Evolutionary conservation across 495 filamentous ascomycete genomes (phyloP).

Genomic region (Xylaria scruposa): DNA sequence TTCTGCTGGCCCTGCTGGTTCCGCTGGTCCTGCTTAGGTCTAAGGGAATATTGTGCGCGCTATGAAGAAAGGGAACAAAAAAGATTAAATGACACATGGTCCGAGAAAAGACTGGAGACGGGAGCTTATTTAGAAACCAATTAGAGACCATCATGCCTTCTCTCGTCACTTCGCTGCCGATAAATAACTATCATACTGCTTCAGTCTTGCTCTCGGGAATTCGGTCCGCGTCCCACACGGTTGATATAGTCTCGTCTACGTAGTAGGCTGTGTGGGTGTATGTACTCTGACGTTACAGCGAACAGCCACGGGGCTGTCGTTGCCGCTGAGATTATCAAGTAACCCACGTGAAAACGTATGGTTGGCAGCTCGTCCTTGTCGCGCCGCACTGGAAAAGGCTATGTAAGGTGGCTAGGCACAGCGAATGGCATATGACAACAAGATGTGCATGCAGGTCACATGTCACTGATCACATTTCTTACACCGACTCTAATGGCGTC

Average conservation of each 20-base stretch:
- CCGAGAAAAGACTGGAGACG: not conserved
- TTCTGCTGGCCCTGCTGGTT: not conserved
- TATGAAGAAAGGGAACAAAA: not conserved
- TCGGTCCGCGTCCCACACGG: not conserved
- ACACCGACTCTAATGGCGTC: too few species aligned
- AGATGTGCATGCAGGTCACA: not conserved
- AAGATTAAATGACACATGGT: not conserved
- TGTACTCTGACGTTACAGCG: not conserved
- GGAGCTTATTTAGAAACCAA: not conserved
- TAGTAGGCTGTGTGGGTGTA: not conserved
- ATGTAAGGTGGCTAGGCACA: not conserved
- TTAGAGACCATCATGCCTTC: not conserved
- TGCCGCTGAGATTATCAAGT: not conserved
- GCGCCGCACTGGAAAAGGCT: not conserved
- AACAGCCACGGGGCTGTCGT: not conserved
- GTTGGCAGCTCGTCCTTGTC: not conserved
- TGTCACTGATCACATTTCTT: not conserved
- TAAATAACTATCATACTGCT: not conserved
- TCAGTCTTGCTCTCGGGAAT: not conserved
- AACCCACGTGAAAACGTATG: not conserved
- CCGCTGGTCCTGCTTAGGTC: constrained; percentile 10
- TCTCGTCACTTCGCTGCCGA: not conserved
- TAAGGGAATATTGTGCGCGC: not conserved
- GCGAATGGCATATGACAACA: not conserved
- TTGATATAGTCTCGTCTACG: not conserved